Evolutionary conservation across 805 yeast species (phyloP), one percentile per base, ranked within the genome.

Genomic region (Metschnikowia lachancei): DNA sequence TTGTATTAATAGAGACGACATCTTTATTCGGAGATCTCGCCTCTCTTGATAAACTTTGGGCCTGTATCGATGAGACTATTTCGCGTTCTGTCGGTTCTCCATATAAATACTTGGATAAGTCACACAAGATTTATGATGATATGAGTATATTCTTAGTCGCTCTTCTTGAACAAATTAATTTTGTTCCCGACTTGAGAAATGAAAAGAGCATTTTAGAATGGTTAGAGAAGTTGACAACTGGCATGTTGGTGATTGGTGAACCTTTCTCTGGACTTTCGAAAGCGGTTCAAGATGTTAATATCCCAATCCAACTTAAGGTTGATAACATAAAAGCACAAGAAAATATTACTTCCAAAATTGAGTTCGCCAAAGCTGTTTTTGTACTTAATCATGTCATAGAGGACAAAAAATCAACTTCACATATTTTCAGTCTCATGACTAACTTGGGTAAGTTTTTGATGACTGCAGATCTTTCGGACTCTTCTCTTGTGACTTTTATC

Each of bases 21-120:
- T 64, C 50, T 13, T 30, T 29, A 1, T 43, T 35, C 11, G 35
- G 30, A 4, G 33, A 19, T 19, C 31, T 24, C 13, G 37, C 30
- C 60, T 41, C 52, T 52, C 2, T 48, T 4, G 29, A 24, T 3
- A 66, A 68, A 32, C 59, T 89, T 2, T 84, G 88, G 84, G 69
- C 67, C 10, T 62, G 88, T 26, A 52, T 92, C 6, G 96, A 92
- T 59, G 94, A 91, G 61, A 69, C 88, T 0, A 74, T 89, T 26
- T 72, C 88, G 1, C 76, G 97, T 51, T 75, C 83, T 50, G 76
- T 84, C 31, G 76, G 79, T 51, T 66, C 89, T 0, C 97, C 98
- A 0, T 94, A 85, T 66, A 89, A 87, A 59, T 92, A 90, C 56
- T 76, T 88, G 43, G 97, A 92, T 59, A 47, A 61, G 16, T 62